Conservation (phyloP, 2,329 filamentous ascomycete genomes). For the Fragosphaeria purpurea region DNA sequence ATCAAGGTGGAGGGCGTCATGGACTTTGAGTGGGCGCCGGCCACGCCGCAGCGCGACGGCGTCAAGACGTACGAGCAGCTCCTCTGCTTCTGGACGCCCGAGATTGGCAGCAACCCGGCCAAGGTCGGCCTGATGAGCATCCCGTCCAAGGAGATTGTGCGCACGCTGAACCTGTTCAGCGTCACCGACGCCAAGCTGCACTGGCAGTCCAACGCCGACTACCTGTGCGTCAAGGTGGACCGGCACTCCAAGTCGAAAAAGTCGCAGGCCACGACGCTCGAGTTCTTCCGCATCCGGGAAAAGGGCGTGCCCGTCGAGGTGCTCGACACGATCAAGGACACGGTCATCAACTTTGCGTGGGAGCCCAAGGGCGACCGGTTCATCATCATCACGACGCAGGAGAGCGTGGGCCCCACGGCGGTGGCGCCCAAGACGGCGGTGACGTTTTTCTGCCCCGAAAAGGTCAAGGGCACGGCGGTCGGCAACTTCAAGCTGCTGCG, state of each 20-base stretch:
- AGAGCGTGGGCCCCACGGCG: conserved; percentile 65
- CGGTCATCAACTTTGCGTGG: conserved; percentile 99
- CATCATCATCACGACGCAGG: conserved; percentile 89
- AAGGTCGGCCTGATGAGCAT: conserved; percentile 96
- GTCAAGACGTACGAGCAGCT: conserved; percentile 91
- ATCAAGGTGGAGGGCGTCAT: conserved; percentile 95
- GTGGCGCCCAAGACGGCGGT: conserved; percentile 91
- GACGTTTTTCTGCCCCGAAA: conserved; percentile 94
- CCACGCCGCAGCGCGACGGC: conserved; percentile 69
- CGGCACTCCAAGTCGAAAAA: conserved; percentile 99
- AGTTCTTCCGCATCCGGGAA: conserved; percentile 95
- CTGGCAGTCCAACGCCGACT: conserved; percentile 92
- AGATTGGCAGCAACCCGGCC: conserved; percentile 94
- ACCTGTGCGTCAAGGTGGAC: conserved; percentile 97
- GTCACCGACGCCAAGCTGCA: conserved; percentile 96
- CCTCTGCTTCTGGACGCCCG: conserved; percentile 97
- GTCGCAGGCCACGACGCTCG: conserved; percentile 88
- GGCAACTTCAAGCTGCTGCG: conserved; percentile 96
- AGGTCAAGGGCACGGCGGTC: conserved; percentile 66
- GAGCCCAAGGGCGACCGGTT: conserved; percentile 97
- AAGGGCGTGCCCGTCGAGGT: conserved; percentile 98
- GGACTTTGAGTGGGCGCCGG: conserved; percentile 97
- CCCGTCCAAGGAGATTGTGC: conserved; percentile 86
- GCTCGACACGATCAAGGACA: conserved; percentile 94
- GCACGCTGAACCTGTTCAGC: conserved; percentile 94